A percentile compares a stretch with the other conserved stretches of the same genome.
phyloP scores from a whole-genome alignment of 164 flowering plant genomes.

The Berberis vulgaris region DNA sequence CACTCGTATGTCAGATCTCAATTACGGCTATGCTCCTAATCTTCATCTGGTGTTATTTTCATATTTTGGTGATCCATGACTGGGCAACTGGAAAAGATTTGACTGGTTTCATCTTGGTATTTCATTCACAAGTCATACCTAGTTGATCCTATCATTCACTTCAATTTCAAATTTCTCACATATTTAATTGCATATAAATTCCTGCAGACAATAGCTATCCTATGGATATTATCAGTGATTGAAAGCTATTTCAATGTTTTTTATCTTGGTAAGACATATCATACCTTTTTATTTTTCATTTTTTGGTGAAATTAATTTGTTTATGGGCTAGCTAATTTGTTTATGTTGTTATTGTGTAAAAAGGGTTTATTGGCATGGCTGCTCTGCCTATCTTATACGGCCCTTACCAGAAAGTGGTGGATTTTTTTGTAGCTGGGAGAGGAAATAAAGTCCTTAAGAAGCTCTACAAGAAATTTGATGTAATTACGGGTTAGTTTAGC shows the following conservation, averaged over 20 bases:
- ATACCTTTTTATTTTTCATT: neutral
- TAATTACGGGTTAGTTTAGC: constrained; percentile 1
- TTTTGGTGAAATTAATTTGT: neutral
- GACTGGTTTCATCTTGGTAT: constrained; percentile 44
- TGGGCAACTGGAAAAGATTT: constrained; percentile 52
- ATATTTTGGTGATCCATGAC: constrained; percentile 22
- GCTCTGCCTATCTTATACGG: constrained; percentile 53
- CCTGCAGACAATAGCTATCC: constrained; percentile 32
- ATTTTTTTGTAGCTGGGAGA: constrained; percentile 24
- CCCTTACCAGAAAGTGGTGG: constrained; percentile 52
- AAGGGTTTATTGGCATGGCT: constrained; percentile 39
- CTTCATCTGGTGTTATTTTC: constrained; percentile 50
- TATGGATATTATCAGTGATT: constrained; percentile 49
- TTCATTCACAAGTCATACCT: neutral
- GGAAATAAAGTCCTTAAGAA: constrained; percentile 21
- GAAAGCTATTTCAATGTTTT: constrained; percentile 52
- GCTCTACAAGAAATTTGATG: constrained; percentile 39
- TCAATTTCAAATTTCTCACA: neutral
- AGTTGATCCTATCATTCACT: neutral
- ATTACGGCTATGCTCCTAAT: constrained; percentile 47
- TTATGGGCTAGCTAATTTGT: neutral
- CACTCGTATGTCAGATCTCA: constrained; percentile 59
- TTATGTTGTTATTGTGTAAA: neutral
- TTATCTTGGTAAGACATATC: constrained; percentile 39
- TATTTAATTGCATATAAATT: neutral